Percentiles rank a stretch among this genome's conserved stretches.
Conservation (phyloP, 352 stramenopile genomes). For the Hyphochytrium catenoides region DNA sequence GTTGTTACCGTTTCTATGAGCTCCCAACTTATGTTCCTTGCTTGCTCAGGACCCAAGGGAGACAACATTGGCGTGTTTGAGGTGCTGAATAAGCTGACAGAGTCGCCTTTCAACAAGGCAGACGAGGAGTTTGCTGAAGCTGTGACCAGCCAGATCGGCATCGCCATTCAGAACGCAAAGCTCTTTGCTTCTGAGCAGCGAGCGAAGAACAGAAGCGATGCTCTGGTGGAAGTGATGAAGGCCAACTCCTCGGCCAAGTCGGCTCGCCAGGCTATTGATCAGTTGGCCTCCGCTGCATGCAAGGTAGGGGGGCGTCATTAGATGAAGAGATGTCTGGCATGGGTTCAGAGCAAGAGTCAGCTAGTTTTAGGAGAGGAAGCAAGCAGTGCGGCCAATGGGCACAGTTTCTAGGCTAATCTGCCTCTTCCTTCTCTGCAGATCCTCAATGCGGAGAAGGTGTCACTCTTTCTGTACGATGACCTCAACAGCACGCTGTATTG, state of each 20-base stretch:
- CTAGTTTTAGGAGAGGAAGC: not conserved
- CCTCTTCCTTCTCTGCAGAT: constrained; percentile 2
- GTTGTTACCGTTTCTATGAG: too few species aligned
- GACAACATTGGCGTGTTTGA: constrained; percentile 22
- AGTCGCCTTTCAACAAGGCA: constrained; percentile 36
- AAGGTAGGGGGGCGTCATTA: constrained; percentile 11
- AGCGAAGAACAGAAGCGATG: constrained; percentile 29
- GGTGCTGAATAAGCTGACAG: constrained; percentile 31
- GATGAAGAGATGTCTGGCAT: not conserved
- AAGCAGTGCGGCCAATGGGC: not conserved
- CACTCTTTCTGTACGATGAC: constrained; percentile 47
- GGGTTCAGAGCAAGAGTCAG: not conserved
- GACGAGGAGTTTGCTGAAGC: constrained; percentile 31
- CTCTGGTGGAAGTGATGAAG: constrained; percentile 28
- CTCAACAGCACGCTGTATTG: constrained; percentile 34
- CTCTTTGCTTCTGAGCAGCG: constrained; percentile 25
- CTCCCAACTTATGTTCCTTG: too few species aligned
- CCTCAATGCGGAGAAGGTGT: constrained; percentile 25
- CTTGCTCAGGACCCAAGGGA: too few species aligned
- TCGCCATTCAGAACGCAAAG: constrained; percentile 34
- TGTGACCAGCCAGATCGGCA: constrained; percentile 33
- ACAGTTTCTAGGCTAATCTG: not conserved
- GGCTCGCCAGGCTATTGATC: constrained; percentile 19
- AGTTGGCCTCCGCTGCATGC: constrained; percentile 18
- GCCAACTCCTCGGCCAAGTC: constrained; percentile 24